Base-by-base conservation (phyloP, 2,329 filamentous ascomycete species). In the Stagonosporopsis cucurbitacearum region DNA sequence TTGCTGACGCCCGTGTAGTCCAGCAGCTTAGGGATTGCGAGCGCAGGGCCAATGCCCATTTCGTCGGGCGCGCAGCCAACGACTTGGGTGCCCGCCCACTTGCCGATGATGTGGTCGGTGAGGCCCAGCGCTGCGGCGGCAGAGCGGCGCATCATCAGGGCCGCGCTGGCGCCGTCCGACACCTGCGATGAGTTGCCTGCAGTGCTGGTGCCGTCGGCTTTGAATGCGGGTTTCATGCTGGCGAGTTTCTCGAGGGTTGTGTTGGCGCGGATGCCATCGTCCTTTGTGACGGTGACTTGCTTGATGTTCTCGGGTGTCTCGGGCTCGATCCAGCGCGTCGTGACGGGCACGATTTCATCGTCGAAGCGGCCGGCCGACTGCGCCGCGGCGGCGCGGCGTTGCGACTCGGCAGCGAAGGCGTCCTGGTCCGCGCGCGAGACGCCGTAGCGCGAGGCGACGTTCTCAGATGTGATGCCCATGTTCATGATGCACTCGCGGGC, bases 401-500 rank as follows among this genome's bases (percentile, higher is more conserved):
- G 93, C 19, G 86, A 90, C 63, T 85, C 80, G 3, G 87, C 88
- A 0, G 93, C 92, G 64, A 96, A 92, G 1, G 82, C 87, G 70
- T 97, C 93, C 78, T 96, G 92, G 59, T 96, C 92, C 2, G 80
- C 82, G 22, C 93, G 80, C 4, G 78, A 83, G 22, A 97, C 85
- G 9, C 84, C 84, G 71, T 96, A 96, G 42, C 92, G 80, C 65
- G 81, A 78, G 0, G 93, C 91, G 0, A 97, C 92, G 67, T 96
- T 96, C 81, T 97, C 93, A 5, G 87, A 88, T 12, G 93, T 97
- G 55, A 94, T 77, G 0, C 93, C 93, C 93, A 97, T 97, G 65
- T 88, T 86, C 93, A 96, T 96, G 72, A 97, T 86, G 74, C 93
- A 96, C 73, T 96, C 93, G 37, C 84, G 80, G 3, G 90, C 90